Percentiles rank a stretch among this genome's conserved stretches.
Conservation (phyloP, 2,329 filamentous ascomycete genomes). For the Diaporthe sp. region DNA sequence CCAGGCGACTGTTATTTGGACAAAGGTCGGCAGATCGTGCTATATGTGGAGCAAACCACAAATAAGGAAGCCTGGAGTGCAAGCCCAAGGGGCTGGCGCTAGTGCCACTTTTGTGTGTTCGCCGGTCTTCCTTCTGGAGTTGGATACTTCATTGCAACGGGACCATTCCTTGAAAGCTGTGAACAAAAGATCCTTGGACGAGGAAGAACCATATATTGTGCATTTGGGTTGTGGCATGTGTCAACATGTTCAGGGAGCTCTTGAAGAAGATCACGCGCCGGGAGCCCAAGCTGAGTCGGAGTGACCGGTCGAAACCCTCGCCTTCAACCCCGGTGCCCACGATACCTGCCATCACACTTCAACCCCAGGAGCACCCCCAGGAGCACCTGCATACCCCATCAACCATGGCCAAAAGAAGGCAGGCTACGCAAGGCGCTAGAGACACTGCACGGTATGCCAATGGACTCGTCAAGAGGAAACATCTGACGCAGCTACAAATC, state of each 20-base stretch:
- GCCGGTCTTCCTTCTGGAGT: not conserved
- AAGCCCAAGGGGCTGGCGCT: not conserved
- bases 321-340: not conserved
- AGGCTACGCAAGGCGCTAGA: constrained; percentile 35
- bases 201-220: not conserved
- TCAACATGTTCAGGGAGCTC: constrained; percentile 33
- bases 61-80: not conserved
- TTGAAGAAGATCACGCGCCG: constrained; percentile 17
- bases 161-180: no score
- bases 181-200: not conserved
- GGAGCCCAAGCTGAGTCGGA: not conserved
- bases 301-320: not conserved
- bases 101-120: not conserved
- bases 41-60: not conserved
- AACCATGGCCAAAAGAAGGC: constrained; percentile 31
- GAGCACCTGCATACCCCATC: not conserved
- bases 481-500: not conserved
- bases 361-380: not conserved
- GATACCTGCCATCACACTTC: not conserved
- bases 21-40: not conserved
- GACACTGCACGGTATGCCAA: constrained; percentile 36
- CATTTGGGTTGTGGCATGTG: no score
- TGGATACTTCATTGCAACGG: not conserved
- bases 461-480: constrained; percentile 36
- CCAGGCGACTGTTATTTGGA: not conserved